Percentiles rank a stretch among this genome's conserved stretches.
phyloP scores from a whole-genome alignment of 805 yeast species.

The Hanseniaspora valbyensis region DNA sequence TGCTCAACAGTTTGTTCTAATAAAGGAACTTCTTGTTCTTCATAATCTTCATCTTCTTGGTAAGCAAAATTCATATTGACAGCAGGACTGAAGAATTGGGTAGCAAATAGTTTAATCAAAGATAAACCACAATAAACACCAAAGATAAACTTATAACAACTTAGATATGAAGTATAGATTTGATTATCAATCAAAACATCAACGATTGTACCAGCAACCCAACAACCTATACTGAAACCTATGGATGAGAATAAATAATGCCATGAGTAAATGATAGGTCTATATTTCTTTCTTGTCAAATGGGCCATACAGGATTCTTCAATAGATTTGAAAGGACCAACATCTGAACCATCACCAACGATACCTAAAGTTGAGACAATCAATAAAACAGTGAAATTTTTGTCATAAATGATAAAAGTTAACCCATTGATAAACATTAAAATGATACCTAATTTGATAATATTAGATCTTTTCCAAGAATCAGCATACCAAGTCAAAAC shows the following conservation, averaged over 20 bases:
- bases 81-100: constrained; percentile 40
- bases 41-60: background rate
- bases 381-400: constrained; percentile 43
- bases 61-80: constrained; percentile 36
- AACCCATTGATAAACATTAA: constrained; percentile 62
- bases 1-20: background rate
- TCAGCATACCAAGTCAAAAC: constrained; percentile 70
- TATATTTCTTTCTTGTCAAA: constrained; percentile 48
- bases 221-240: constrained; percentile 67
- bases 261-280: constrained; percentile 67
- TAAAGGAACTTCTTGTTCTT: constrained; percentile 8
- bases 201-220: constrained; percentile 49
- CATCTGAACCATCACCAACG: constrained; percentile 78
- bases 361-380: constrained; percentile 73
- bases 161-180: constrained; percentile 28
- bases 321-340: constrained; percentile 79
- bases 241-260: constrained; percentile 57
- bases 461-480: constrained; percentile 51
- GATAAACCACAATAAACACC: constrained; percentile 47
- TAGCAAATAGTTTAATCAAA: constrained; percentile 37
- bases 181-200: constrained; percentile 34
- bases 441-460: constrained; percentile 51
- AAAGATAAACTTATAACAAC: constrained; percentile 50
- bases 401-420: constrained; percentile 44
- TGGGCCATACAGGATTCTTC: constrained; percentile 80